A percentile compares a stretch with the other conserved stretches of the same genome.
phyloP scores from a whole-genome alignment of 2,329 filamentous ascomycete genomes.

The Botrytis paeoniae region DNA sequence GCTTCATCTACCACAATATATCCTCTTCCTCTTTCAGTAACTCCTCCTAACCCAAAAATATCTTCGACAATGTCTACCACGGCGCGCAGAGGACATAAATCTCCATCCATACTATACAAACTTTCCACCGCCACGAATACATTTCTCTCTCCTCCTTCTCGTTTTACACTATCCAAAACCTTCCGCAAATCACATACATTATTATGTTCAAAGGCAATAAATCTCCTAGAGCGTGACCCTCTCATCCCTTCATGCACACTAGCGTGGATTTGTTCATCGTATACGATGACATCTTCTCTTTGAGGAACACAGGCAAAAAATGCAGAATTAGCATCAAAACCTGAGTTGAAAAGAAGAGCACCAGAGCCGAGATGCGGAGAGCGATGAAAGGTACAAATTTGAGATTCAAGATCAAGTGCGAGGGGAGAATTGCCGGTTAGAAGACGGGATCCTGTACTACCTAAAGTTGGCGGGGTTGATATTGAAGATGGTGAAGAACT shows the following conservation, averaged over 20 bases:
- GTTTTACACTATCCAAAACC: constrained; percentile 27
- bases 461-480: constrained; percentile 18
- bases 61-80: constrained; percentile 40
- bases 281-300: constrained; percentile 55
- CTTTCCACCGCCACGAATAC: constrained; percentile 44
- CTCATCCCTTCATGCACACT: constrained; percentile 52
- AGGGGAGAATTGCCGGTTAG: constrained; percentile 63
- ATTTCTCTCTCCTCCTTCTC: constrained; percentile 32
- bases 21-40: constrained; percentile 38
- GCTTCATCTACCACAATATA: constrained; percentile 57
- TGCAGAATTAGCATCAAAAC: constrained; percentile 52
- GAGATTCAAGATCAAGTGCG: constrained; percentile 55
- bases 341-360: constrained; percentile 59
- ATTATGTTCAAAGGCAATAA: constrained; percentile 57
- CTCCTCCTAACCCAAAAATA: constrained; percentile 27
- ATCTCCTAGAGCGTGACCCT: constrained; percentile 39
- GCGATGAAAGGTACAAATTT: constrained; percentile 58
- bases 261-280: constrained; percentile 65
- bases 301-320: constrained; percentile 50
- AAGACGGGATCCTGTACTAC: constrained; percentile 55
- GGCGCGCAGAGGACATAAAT: constrained; percentile 42
- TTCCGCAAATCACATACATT: constrained; percentile 40
- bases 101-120: constrained; percentile 50
- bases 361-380: constrained; percentile 55
- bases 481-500: neutral